These are phyloP conservation scores for Ophiocordyceps camponoti-leonardi DNA, from an alignment of 2,329 filamentous ascomycete genomes.

Conservation along the genomic window DNA sequence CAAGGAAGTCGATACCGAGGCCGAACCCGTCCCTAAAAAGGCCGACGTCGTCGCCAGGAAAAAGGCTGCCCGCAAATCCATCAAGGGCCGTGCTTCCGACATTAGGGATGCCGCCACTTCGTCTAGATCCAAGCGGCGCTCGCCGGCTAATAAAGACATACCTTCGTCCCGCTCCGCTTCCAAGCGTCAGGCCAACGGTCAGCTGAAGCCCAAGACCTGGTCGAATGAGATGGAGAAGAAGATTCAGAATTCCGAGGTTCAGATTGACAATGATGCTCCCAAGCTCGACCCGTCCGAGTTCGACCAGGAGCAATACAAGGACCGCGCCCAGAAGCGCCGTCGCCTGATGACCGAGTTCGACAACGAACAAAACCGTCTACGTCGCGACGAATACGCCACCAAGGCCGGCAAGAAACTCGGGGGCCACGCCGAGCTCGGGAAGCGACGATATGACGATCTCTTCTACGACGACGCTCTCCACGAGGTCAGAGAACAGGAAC, in stretches of 20 bases:
- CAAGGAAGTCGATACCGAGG: conserved; percentile 17
- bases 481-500: conserved; percentile 76
- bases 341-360: conserved; percentile 50
- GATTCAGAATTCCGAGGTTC: conserved; percentile 19
- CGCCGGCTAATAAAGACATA: conserved; percentile 31
- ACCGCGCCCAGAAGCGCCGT: conserved; percentile 49
- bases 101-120: conserved; percentile 30
- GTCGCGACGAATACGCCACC: conserved; percentile 41
- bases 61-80: conserved; percentile 16
- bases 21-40: conserved; percentile 11
- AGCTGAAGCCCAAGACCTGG: conserved; percentile 47
- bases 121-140: conserved; percentile 30
- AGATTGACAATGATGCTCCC: conserved; percentile 28
- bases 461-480: conserved; percentile 69
- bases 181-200: conserved; percentile 44
- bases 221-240: conserved; percentile 32
- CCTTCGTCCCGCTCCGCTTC: conserved; percentile 28
- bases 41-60: conserved; percentile 13
- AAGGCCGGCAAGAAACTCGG: conserved; percentile 44
- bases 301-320: conserved; percentile 28
- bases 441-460: conserved; percentile 56
- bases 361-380: conserved; percentile 42
- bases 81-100: conserved; percentile 32
- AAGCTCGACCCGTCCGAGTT: conserved; percentile 25
- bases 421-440: conserved; percentile 52